A percentile compares a stretch with the other conserved stretches of the same genome.
phyloP scores from a whole-genome alignment of 805 yeast species.

The Candida ulmi region DNA sequence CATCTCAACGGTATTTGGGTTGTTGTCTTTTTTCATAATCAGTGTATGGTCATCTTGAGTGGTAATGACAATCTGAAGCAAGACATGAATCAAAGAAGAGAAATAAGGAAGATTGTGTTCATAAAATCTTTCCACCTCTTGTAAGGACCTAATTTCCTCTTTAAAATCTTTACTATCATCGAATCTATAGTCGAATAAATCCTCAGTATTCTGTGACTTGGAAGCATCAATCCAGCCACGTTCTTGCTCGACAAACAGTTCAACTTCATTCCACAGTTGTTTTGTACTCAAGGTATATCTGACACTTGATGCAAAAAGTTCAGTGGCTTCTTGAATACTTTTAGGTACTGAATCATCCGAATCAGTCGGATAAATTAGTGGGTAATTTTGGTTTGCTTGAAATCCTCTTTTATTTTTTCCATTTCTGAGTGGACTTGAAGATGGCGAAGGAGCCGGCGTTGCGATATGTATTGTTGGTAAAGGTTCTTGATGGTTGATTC shows the following conservation, averaged over 20 bases:
- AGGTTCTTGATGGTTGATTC: conserved; percentile 35
- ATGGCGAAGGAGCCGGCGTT: conserved; percentile 87
- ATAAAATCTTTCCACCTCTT: conserved; percentile 60
- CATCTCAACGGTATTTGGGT: conserved; percentile 39
- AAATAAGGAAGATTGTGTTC: conserved; percentile 44
- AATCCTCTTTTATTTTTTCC: conserved; percentile 40
- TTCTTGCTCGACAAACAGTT: conserved; percentile 66
- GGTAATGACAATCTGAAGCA: conserved; percentile 54
- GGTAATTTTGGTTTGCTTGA: conserved; percentile 63
- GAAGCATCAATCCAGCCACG: conserved; percentile 45
- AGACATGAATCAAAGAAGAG: conserved; percentile 57
- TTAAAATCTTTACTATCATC: conserved; percentile 26
- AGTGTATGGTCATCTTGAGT: conserved; percentile 2
- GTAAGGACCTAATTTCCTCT: conserved; percentile 36
- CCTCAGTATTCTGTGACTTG: neutral
- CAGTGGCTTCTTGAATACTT: conserved; percentile 76
- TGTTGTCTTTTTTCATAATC: conserved; percentile 21
- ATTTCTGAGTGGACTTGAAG: conserved; percentile 40
- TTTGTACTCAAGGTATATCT: conserved; percentile 61
- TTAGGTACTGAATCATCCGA: conserved; percentile 43
- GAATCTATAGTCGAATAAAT: neutral
- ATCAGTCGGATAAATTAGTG: conserved; percentile 55
- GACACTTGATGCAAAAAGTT: conserved; percentile 55
- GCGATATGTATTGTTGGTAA: conserved; percentile 64
- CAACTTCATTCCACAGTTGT: conserved; percentile 70